Evolutionary conservation across 2,329 filamentous ascomycete species (phyloP).

Genomic region (Waltergamsia citrina): DNA sequence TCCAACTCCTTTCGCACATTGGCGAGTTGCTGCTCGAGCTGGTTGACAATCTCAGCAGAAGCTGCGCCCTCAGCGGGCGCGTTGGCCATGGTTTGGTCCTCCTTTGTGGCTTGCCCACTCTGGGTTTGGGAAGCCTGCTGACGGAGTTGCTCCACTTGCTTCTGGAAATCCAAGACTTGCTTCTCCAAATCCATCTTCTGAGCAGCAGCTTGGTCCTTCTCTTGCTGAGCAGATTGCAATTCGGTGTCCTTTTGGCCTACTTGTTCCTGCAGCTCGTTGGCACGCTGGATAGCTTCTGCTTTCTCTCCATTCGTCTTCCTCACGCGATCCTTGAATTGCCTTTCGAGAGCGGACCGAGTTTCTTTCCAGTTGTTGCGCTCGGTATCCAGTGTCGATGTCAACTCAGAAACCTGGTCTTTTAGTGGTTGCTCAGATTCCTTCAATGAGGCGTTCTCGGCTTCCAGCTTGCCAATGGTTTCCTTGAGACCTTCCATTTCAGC

Average conservation of each 20-base stretch:
- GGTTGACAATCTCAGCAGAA: constrained; percentile 34
- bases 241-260: constrained; percentile 42
- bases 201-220: constrained; percentile 17
- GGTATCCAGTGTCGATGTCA: constrained; percentile 40
- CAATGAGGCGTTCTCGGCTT: constrained; percentile 53
- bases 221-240: constrained; percentile 37
- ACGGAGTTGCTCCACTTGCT: constrained; percentile 26
- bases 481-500: constrained; percentile 87
- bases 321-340: constrained; percentile 54
- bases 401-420: constrained; percentile 41
- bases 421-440: constrained; percentile 40
- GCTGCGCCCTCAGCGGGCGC: constrained; percentile 20
- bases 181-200: constrained; percentile 27
- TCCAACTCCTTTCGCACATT: constrained; percentile 53
- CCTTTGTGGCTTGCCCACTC: constrained; percentile 3
- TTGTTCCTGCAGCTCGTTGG: constrained; percentile 39
- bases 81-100: constrained; percentile 16
- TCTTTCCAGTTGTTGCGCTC: constrained; percentile 46
- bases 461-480: constrained; percentile 57
- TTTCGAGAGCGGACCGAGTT: constrained; percentile 42
- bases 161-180: constrained; percentile 32
- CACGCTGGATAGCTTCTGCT: constrained; percentile 40
- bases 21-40: constrained; percentile 39
- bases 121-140: constrained; percentile 23
- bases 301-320: constrained; percentile 44